Conservation (phyloP, 768 basidiomycete genomes). For the Suillus decipiens region DNA sequence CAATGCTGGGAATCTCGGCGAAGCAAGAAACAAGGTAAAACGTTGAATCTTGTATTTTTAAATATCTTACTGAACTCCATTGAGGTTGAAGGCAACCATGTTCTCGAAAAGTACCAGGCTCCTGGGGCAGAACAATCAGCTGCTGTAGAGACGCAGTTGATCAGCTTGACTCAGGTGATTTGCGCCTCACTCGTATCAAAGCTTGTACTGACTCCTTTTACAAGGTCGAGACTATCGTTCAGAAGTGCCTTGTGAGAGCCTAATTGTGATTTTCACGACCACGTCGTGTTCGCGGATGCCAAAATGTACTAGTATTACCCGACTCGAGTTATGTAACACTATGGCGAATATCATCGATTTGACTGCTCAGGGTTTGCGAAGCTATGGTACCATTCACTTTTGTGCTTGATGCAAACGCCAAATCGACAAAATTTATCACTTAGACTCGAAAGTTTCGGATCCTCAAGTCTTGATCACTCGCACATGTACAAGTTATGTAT, state of each 20-base stretch:
- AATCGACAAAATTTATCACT: background rate
- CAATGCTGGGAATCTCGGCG: background rate
- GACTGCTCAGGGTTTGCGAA: background rate
- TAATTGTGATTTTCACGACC: background rate
- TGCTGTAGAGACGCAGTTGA: background rate
- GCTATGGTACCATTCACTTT: background rate
- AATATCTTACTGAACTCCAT: background rate
- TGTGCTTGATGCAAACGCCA: background rate
- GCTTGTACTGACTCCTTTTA: background rate
- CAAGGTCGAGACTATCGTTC: slow-evolving; percentile 2
- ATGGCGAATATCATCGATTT: background rate
- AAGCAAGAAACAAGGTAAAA: background rate
- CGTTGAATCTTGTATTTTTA: background rate
- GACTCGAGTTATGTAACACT: background rate
- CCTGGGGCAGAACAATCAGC: background rate
- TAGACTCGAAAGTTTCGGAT: background rate
- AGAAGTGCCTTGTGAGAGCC: background rate
- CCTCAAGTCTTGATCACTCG: background rate
- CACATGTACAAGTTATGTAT: background rate
- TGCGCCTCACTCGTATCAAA: background rate
- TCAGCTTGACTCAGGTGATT: background rate
- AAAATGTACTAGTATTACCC: background rate
- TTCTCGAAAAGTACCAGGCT: background rate
- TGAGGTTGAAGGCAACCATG: background rate
- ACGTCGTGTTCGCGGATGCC: background rate